Conservation (phyloP, 495 filamentous ascomycete genomes). For the Parathielavia hyrcaniae region DNA sequence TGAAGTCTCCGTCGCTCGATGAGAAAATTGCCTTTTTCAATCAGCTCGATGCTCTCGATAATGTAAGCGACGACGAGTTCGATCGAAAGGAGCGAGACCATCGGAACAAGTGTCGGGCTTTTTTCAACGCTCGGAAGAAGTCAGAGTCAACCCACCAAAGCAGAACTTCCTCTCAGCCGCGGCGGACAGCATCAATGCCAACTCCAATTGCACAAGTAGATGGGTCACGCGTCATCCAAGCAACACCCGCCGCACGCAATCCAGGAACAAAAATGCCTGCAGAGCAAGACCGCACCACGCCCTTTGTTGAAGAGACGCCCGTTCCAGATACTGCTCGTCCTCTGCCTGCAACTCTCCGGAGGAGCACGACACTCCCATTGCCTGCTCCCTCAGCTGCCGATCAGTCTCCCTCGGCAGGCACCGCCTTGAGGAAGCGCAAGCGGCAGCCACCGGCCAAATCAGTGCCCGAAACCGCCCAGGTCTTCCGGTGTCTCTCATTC, state of each 20-base stretch:
- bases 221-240: constrained; percentile 17
- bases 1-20: constrained; percentile 19
- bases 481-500: constrained; percentile 61
- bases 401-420: constrained; percentile 22
- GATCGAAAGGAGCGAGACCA: constrained; percentile 22
- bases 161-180: background rate
- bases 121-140: constrained; percentile 20
- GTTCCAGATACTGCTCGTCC: constrained; percentile 17
- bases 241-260: constrained; percentile 17
- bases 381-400: constrained; percentile 7
- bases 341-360: constrained; percentile 13
- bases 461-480: constrained; percentile 53
- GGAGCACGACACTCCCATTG: constrained; percentile 25
- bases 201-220: constrained; percentile 9
- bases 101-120: constrained; percentile 20
- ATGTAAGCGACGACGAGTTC: constrained; percentile 20
- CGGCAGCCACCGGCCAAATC: constrained; percentile 30
- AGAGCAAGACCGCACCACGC: background rate
- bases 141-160: background rate
- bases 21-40: constrained; percentile 31
- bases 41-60: constrained; percentile 25
- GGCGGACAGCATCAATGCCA: constrained; percentile 20
- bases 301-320: constrained; percentile 27
- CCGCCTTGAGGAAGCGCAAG: constrained; percentile 47
- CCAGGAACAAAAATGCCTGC: background rate